Base-by-base conservation (phyloP, 1,284 basidiomycete species). In the Apiotrichum laibachii region DNA sequence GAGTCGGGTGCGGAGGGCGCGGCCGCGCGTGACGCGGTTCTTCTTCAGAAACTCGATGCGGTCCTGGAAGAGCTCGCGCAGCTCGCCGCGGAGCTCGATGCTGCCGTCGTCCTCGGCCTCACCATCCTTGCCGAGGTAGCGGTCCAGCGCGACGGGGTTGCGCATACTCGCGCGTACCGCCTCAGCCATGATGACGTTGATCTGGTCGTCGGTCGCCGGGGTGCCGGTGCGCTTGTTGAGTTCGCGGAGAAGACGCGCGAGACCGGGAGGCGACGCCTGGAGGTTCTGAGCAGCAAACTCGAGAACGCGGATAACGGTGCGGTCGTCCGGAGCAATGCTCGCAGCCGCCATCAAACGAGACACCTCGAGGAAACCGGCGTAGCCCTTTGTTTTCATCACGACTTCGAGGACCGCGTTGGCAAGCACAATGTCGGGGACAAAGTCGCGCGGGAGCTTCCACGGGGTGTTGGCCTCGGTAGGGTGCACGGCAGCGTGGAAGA, bases 231-330 rank as follows among this genome's bases (percentile, higher is more conserved):
- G 57, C 15, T 59, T 47, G 31, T 68, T 52, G 45, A 72, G 56
- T 16, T 48, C 48, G 7, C 56, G 46, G 16, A 72, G 62, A 22
- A 73, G 53, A 12, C 56, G 49, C 7, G 68, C 67, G 15, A 75
- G 58, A 9, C 66, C 60, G 0, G 33, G 44, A 12, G 72, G 70
- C 15, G 55, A 46, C 21, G 60, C 45, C 2, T 51, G 39, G 18
- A 67, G 59, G 19, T 56, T 22, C 2, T 22, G 47, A 2, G 58
- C 59, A 5, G 70, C 67, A 46, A 66, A 67, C 31, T 70, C 63
- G 39, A 75, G 59, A 26, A 72, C 58, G 45, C 61, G 55, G 10
- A 61, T 57, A 22, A 75, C 44, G 1, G 73, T 71, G 10, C 54
- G 55, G 18, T 61, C 59, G 57, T 77, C 67, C 2, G 73, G 67